Base-by-base conservation (phyloP, 768 basidiomycete species). In the Podaxis sp. region DNA sequence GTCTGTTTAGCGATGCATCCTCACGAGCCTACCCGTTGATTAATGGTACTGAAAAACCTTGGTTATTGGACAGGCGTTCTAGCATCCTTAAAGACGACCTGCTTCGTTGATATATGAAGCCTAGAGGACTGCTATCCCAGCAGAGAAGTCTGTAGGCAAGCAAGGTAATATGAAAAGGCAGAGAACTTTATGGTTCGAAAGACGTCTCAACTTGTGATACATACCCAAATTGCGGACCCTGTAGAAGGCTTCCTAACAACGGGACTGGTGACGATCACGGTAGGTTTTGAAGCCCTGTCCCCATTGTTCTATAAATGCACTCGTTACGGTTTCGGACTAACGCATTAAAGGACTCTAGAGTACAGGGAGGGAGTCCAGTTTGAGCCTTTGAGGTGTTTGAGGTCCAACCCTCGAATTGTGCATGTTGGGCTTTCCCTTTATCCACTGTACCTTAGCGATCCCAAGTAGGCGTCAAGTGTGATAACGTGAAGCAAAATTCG, bases 31-130 rank as follows among this genome's bases (percentile, higher is more conserved):
- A 58, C 36, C 28, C 13, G 21, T 14, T 50, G 57, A 58, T 50
- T 50, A 50, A 58, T 50, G 21, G 14, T 36, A 21, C 47, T 38
- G 35, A 37, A 40, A 27, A 37, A 32, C 40, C 28, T 18, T 57
- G 55, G 21, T 57, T 50, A 50, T 58, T 40, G 35, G 57, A 50
- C 57, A 50, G 57, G 57, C 38, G 35, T 58, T 58, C 57, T 58
- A 48, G 57, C 38, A 36, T 50, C 48, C 57, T 58, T 50, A 37
- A 25, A 38, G 11, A 54, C 42, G 42, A 18, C 18, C 18, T 44
- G 50, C 50, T 52, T 52, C 50, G 5, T 35, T 32, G 28, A 35
- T 44, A 52, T 52, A 52, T 52, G 50, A 52, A 35, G 50, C 50
- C 50, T 52, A 14, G 50, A 52, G 50, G 50, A 32, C 28, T 3